Percentiles rank a stretch among this genome's conserved stretches.
phyloP scores from a whole-genome alignment of 345 rosid genomes.

The Rhizophora apiculata region DNA sequence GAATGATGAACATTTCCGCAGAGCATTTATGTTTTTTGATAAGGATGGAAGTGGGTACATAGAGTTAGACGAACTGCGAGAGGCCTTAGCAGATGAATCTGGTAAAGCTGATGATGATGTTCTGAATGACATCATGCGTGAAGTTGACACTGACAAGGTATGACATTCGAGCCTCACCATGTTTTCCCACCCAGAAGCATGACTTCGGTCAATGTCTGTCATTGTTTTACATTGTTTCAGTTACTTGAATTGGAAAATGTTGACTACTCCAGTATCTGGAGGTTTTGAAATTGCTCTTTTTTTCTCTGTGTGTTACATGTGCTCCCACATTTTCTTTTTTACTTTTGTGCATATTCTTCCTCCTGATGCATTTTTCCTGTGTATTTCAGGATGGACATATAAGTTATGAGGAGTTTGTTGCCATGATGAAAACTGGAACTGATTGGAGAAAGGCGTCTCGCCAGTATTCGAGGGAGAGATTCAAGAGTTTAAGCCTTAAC shows the following conservation, averaged over 20 bases:
- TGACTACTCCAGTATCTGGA: not conserved
- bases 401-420: slow-evolving; percentile 89
- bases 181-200: not conserved
- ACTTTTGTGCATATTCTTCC: not conserved
- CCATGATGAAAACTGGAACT: slow-evolving; percentile 98
- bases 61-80: slow-evolving; percentile 69
- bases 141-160: slow-evolving; percentile 96
- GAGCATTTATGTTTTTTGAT: slow-evolving; percentile 92
- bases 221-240: not conserved
- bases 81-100: slow-evolving; percentile 69
- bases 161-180: slow-evolving; percentile 4
- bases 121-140: slow-evolving; percentile 81
- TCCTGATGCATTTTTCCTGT: not conserved
- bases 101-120: slow-evolving; percentile 66
- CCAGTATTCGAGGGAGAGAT: slow-evolving; percentile 95
- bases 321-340: not conserved
- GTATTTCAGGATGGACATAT: slow-evolving; percentile 68
- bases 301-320: not conserved
- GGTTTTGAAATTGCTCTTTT: not conserved
- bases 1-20: slow-evolving; percentile 87
- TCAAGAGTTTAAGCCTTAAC: slow-evolving; percentile 89
- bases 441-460: slow-evolving; percentile 99
- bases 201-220: no score
- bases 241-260: slow-evolving; percentile 2
- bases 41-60: slow-evolving; percentile 76